Evolutionary conservation across 129 eudicot genomes (phyloP).

Genomic region (Flaveria bidentis): DNA sequence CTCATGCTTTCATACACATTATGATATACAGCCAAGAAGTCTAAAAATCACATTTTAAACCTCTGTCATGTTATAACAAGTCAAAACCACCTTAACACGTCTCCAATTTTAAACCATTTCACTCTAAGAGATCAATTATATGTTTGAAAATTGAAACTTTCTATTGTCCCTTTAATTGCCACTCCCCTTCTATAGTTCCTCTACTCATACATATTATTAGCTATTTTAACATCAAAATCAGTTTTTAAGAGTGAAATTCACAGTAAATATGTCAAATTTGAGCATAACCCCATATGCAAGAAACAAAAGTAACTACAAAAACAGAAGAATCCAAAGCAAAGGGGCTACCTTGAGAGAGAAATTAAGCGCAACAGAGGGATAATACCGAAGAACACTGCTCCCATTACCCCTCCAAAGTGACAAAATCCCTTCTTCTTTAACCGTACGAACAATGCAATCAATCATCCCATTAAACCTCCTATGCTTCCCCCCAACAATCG

Average conservation of each 20-base stretch:
- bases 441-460: constrained; percentile 76
- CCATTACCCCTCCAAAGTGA: constrained; percentile 99
- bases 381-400: constrained; percentile 93
- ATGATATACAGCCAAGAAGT: not conserved
- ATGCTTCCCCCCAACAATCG: constrained; percentile 67
- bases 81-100: not conserved
- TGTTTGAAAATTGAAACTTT: not conserved
- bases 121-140: too few species aligned
- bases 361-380: constrained; percentile 97
- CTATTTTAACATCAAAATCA: not conserved
- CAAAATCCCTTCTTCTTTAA: constrained; percentile 71
- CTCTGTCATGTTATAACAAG: constrained; percentile 1
- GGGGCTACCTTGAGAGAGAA: constrained; percentile 88
- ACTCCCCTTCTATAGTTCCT: too few species aligned
- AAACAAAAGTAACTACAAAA: not conserved
- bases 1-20: not conserved
- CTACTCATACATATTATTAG: not conserved
- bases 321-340: not conserved
- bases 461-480: constrained; percentile 89
- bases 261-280: not conserved
- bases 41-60: constrained; percentile 17
- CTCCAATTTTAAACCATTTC: not conserved
- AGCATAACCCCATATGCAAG: constrained; percentile 26
- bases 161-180: not conserved
- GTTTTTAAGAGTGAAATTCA: not conserved